Percentiles rank a stretch among this genome's conserved stretches.
Conservation (phyloP, 257 asterid species). For the Solanum medicagineum region DNA sequence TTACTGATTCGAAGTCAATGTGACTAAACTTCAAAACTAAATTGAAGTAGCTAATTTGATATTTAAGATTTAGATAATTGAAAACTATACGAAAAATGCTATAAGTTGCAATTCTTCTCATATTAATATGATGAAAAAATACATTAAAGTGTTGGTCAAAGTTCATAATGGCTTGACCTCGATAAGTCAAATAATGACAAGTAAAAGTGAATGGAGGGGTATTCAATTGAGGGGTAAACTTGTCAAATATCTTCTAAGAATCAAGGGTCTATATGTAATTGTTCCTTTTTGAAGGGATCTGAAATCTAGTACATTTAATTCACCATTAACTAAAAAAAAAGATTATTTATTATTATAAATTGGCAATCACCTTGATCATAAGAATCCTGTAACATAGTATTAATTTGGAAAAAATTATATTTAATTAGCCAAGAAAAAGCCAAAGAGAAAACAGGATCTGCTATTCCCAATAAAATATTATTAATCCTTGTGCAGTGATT, state of each 20-base stretch:
- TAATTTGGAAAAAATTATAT: not conserved
- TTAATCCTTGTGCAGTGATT: slow-evolving; percentile 23
- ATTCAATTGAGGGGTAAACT: not conserved
- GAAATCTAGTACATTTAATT: not conserved
- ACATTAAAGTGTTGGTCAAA: too few relatives aligned
- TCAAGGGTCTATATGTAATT: not conserved
- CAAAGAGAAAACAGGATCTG: slow-evolving; percentile 1
- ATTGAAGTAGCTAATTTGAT: too few relatives aligned
- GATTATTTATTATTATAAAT: not conserved
- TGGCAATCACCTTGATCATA: slow-evolving; percentile 4
- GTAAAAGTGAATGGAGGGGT: too few relatives aligned
- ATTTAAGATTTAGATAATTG: too few relatives aligned
- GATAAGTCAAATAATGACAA: too few relatives aligned
- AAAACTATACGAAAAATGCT: too few relatives aligned
- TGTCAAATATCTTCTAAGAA: not conserved
- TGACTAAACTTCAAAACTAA: too few relatives aligned
- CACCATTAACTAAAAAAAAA: not conserved
- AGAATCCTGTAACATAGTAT: not conserved
- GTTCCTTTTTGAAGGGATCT: not conserved
- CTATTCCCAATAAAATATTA: slow-evolving; percentile 23
- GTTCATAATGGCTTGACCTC: too few relatives aligned
- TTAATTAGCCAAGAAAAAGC: not conserved
- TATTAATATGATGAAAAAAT: too few relatives aligned
- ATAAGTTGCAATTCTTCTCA: too few relatives aligned
- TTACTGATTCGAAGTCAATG: too few relatives aligned